A percentile compares a stretch with the other conserved stretches of the same genome.
Conservation (phyloP, 352 stramenopile species). For the Phytophthora rubi region DNA sequence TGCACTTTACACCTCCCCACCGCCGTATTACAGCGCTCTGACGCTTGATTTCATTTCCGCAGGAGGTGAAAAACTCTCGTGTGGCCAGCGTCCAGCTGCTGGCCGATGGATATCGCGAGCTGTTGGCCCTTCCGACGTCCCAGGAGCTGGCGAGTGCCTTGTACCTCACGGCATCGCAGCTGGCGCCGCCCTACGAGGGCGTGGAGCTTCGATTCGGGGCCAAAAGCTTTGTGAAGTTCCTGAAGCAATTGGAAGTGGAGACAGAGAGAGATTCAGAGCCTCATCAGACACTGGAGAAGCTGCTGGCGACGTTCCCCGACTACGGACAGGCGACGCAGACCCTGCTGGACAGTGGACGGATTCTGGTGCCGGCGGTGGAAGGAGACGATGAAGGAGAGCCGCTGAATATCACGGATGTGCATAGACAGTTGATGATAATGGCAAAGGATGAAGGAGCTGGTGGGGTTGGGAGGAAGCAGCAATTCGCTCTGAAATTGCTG, state of each 20-base stretch:
- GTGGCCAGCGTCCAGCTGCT: slow-evolving; percentile 57
- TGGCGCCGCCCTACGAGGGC: slow-evolving; percentile 73
- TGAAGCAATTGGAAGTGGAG: slow-evolving; percentile 47
- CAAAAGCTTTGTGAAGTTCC: slow-evolving; percentile 66
- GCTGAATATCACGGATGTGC: slow-evolving; percentile 56
- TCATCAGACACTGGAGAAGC: slow-evolving; percentile 33
- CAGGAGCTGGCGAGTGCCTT: slow-evolving; percentile 58
- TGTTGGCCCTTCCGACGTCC: slow-evolving; percentile 44
- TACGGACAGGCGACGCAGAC: slow-evolving; percentile 60
- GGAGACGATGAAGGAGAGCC: slow-evolving; percentile 14
- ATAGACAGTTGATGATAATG: slow-evolving; percentile 62
- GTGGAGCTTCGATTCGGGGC: slow-evolving; percentile 76
- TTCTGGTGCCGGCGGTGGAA: slow-evolving; percentile 20
- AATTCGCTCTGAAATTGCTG: slow-evolving; percentile 62
- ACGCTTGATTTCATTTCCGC: slow-evolving; percentile 2
- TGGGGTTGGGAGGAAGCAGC: slow-evolving; percentile 65
- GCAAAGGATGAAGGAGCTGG: slow-evolving; percentile 64
- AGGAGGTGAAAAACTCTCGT: slow-evolving; percentile 65
- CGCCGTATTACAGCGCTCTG: not conserved
- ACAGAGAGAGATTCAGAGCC: slow-evolving; percentile 9
- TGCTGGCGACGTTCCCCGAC: slow-evolving; percentile 53
- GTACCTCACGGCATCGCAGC: slow-evolving; percentile 72
- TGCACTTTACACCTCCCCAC: slow-evolving; percentile 13
- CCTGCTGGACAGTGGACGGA: slow-evolving; percentile 45
- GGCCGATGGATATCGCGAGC: slow-evolving; percentile 45